phyloP scores from a whole-genome alignment of 2,329 filamentous ascomycete genomes.

The Fusarium pilosicola region DNA sequence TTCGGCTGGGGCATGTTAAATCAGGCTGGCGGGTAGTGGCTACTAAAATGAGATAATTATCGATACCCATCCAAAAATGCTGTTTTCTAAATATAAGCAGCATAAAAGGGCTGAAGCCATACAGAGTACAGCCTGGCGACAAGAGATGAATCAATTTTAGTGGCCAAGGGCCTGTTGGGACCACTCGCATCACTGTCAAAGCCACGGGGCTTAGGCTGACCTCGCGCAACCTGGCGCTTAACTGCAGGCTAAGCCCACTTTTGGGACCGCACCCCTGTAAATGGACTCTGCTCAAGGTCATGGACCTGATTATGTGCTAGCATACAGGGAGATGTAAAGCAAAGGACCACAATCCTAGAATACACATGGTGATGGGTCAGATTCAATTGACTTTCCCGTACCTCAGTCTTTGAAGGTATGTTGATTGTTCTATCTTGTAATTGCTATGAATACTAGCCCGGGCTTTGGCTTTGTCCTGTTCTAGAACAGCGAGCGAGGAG shows the following conservation, averaged over 20 bases:
- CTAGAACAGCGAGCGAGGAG: too few species aligned
- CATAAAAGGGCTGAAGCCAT: neutral
- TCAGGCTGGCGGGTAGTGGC: neutral
- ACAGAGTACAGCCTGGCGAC: neutral
- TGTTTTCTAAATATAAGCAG: neutral
- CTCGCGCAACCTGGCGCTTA: neutral
- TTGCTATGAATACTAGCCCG: too few species aligned
- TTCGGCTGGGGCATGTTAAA: neutral
- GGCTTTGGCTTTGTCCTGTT: too few species aligned
- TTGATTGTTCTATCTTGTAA: rapidly evolving
- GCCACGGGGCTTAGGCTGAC: neutral
- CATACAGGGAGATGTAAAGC: too few species aligned
- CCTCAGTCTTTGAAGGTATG: too few species aligned
- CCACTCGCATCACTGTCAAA: neutral
- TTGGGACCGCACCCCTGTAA: neutral
- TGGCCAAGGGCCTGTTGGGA: neutral
- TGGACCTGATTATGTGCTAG: neutral
- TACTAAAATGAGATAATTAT: neutral
- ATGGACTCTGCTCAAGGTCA: rapidly evolving
- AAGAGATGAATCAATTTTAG: neutral
- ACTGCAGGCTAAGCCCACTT: neutral
- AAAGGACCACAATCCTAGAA: too few species aligned
- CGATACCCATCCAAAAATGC: neutral
- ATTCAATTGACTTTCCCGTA: rapidly evolving
- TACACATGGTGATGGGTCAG: too few species aligned